Conservation (phyloP, 1,139 yeast genomes). For the Kurtzmaniella natalensis region DNA sequence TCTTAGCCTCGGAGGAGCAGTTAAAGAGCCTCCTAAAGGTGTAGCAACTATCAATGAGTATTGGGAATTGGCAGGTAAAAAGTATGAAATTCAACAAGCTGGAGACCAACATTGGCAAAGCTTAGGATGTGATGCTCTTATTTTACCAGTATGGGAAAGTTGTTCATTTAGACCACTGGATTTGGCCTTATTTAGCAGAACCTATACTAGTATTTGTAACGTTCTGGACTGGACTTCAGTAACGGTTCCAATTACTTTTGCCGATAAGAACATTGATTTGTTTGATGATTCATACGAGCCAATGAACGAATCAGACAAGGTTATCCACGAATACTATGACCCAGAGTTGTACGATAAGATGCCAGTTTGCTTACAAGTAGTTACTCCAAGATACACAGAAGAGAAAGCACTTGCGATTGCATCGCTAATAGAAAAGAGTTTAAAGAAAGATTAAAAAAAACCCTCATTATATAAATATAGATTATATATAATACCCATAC, state of each 20-base stretch:
- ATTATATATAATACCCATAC: too few relatives aligned
- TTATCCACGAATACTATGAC: constrained; percentile 35
- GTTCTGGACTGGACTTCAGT: constrained; percentile 51
- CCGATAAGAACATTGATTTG: constrained; percentile 34
- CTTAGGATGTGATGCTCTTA: constrained; percentile 27
- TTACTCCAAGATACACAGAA: constrained; percentile 50
- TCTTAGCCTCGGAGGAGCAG: constrained; percentile 2
- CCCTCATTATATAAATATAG: too few relatives aligned
- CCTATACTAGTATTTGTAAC: constrained; percentile 51
- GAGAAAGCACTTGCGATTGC: constrained; percentile 36
- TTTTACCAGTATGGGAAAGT: constrained; percentile 28
- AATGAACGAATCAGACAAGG: constrained; percentile 18
- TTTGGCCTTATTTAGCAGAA: constrained; percentile 8
- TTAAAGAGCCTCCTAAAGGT: constrained; percentile 7
- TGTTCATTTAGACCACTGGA: constrained; percentile 20
- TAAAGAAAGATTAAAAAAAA: background rate
- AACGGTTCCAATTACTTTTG: constrained; percentile 47
- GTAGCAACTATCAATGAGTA: constrained; percentile 19
- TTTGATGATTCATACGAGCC: constrained; percentile 18
- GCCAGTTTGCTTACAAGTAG: constrained; percentile 59
- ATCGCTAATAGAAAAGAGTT: background rate
- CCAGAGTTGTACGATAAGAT: constrained; percentile 50
- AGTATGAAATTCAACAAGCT: constrained; percentile 22
- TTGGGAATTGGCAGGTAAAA: constrained; percentile 27
- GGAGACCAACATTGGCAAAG: constrained; percentile 27